Base-by-base conservation (phyloP, 805 yeast species). In the Starmera quercuum region DNA sequence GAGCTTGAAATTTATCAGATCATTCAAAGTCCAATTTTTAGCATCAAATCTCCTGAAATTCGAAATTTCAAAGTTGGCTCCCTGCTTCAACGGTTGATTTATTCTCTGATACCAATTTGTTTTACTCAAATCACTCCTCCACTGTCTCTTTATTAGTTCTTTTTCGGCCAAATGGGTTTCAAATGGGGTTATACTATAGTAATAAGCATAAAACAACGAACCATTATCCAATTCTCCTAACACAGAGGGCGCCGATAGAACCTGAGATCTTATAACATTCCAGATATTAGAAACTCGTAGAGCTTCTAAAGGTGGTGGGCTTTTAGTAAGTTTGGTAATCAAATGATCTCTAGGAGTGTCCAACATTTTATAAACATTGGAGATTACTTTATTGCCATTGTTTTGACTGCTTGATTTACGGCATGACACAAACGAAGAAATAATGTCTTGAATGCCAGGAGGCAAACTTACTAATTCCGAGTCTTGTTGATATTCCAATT, bases 171-270 rank as follows among this genome's bases (percentile, higher is more conserved):
- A 60, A 41, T 66, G 71, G 49, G 80, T 86, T 45, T 79, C 79
- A 49, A 77, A 78, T 10, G 82, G 68, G 15, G 83, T 83, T 46
- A 75, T 78, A 31, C 64, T 59, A 40, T 84, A 92, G 61, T 92
- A 92, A 61, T 87, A 92, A 27, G 88, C 83, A 64, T 85, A 92
- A 48, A 90, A 90, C 46, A 92, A 61, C 4, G 95, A 84, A 51
- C 83, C 95, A 24, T 77, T 67, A 48, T 83, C 90, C 48, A 86
- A 74, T 45, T 78, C 82, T 26, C 69, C 64, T 63, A 81, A 65
- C 22, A 81, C 55, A 35, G 64, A 64, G 15, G 74, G 66, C 38
- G 77, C 72, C 37, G 78, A 81, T 34, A 70, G 47, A 13, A 58
- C 44, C 13, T 58, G 45, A 23, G 63, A 42, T 22, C 86, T 85